Evolutionary conservation across 1,284 basidiomycete genomes (phyloP).

Genomic region (Phenoliferia sp.): DNA sequence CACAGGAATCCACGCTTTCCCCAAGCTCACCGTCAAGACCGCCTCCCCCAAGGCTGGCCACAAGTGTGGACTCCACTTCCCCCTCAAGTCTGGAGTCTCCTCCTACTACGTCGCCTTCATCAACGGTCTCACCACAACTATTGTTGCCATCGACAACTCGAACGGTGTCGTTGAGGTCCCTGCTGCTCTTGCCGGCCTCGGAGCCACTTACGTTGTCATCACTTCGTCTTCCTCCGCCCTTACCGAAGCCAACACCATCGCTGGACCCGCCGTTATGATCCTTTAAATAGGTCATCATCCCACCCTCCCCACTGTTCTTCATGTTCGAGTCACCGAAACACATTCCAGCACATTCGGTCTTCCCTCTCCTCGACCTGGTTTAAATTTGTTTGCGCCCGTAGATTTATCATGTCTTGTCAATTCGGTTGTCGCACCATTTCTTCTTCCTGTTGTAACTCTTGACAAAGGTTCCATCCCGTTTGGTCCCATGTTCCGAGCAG

Average conservation of each 20-base stretch:
- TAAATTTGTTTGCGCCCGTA: too few relatives aligned
- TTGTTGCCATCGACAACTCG: not conserved
- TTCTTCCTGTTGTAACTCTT: too few relatives aligned
- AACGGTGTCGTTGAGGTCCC: not conserved
- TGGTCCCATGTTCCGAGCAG: too few relatives aligned
- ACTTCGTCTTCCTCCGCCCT: constrained; percentile 38
- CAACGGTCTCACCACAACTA: not conserved
- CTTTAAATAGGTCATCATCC: too few relatives aligned
- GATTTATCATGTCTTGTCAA: too few relatives aligned
- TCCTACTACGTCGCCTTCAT: not conserved
- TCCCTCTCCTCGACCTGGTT: too few relatives aligned
- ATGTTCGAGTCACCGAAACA: too few relatives aligned
- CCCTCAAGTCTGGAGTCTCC: not conserved
- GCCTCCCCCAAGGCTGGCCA: not conserved
- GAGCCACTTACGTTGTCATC: constrained; percentile 39
- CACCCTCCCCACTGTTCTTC: too few relatives aligned
- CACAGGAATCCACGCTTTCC: not conserved
- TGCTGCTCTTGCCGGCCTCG: not conserved
- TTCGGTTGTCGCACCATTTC: too few relatives aligned
- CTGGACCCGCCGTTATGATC: constrained; percentile 48
- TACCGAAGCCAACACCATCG: constrained; percentile 47
- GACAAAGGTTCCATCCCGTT: too few relatives aligned
- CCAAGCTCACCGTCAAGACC: constrained; percentile 2
- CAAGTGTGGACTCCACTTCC: not conserved
- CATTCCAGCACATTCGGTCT: too few relatives aligned